phyloP scores from a whole-genome alignment of 257 asterid genomes.

The Asclepias syriaca region DNA sequence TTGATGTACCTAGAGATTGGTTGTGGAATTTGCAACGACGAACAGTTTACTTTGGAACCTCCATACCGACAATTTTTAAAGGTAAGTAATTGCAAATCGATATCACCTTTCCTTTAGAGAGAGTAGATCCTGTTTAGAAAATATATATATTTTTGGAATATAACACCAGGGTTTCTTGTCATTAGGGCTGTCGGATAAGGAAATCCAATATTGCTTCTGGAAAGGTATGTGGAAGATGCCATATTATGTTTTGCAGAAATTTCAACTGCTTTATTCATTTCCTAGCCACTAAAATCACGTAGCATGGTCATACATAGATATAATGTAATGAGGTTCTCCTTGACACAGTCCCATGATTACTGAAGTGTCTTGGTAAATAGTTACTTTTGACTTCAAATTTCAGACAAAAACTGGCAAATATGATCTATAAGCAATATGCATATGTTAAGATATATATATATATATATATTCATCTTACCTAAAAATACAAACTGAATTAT shows the following conservation, averaged over 20 bases:
- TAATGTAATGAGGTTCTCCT: neutral
- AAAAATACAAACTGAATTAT: neutral
- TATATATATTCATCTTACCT: neutral
- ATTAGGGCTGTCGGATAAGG: conserved; percentile 74
- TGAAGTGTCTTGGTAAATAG: neutral
- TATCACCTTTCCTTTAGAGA: neutral
- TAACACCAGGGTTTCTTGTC: conserved; percentile 23
- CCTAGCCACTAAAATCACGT: neutral
- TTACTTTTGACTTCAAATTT: neutral
- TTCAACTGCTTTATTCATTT: neutral
- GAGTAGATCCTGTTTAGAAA: conserved; percentile 3
- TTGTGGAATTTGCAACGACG: conserved; percentile 86
- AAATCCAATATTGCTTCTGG: conserved; percentile 93
- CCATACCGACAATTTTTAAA: conserved; percentile 82
- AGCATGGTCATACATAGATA: neutral
- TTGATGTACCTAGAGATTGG: conserved; percentile 83
- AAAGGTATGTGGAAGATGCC: conserved; percentile 53
- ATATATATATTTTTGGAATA: conserved; percentile 6
- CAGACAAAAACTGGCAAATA: neutral
- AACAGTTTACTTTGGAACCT: conserved; percentile 94
- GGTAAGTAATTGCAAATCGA: conserved; percentile 38
- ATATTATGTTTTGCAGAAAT: conserved; percentile 1
- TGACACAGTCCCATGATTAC: neutral
- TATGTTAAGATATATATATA: neutral
- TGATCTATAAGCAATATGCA: neutral